phyloP scores from a whole-genome alignment of 176 grass and related monocot genomes.

The Tillandsia fasciculata region DNA sequence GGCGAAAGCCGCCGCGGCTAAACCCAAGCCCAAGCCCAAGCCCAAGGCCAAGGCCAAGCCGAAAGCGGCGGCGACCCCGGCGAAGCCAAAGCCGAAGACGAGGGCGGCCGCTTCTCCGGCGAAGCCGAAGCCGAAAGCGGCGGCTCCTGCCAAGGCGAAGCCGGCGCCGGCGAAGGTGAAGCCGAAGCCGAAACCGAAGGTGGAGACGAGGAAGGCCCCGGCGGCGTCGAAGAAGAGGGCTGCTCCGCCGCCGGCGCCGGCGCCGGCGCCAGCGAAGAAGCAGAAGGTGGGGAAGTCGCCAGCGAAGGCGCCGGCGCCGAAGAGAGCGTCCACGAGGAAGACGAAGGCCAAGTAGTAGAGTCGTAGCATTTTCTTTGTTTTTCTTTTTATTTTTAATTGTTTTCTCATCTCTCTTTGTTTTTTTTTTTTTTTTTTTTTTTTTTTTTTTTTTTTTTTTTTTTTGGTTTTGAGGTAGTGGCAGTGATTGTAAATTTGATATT shows the following conservation, averaged over 20 bases:
- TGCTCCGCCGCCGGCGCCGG: not conserved
- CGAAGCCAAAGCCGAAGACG: slow-evolving; percentile 24
- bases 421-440: too few relatives aligned
- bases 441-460: too few relatives aligned
- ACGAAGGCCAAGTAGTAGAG: not conserved
- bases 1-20: slow-evolving; percentile 27
- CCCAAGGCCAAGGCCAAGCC: slow-evolving; percentile 16
- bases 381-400: too few relatives aligned
- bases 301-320: not conserved
- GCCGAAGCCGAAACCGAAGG: not conserved
- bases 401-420: too few relatives aligned
- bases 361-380: too few relatives aligned
- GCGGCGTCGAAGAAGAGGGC: slow-evolving; percentile 7
- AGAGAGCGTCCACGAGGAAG: not conserved
- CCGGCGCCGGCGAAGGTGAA: slow-evolving; percentile 1
- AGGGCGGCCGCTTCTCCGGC: slow-evolving; percentile 1
- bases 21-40: slow-evolving; percentile 20
- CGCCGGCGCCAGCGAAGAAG: not conserved
- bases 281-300: not conserved
- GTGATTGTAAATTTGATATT: too few relatives aligned
- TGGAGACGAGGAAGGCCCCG: slow-evolving; percentile 12
- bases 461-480: too few relatives aligned
- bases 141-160: slow-evolving; percentile 12
- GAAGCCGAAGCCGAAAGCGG: slow-evolving; percentile 14
- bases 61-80: not conserved